phyloP scores from a whole-genome alignment of 2,329 filamentous ascomycete genomes.

The Amphichorda felina region DNA sequence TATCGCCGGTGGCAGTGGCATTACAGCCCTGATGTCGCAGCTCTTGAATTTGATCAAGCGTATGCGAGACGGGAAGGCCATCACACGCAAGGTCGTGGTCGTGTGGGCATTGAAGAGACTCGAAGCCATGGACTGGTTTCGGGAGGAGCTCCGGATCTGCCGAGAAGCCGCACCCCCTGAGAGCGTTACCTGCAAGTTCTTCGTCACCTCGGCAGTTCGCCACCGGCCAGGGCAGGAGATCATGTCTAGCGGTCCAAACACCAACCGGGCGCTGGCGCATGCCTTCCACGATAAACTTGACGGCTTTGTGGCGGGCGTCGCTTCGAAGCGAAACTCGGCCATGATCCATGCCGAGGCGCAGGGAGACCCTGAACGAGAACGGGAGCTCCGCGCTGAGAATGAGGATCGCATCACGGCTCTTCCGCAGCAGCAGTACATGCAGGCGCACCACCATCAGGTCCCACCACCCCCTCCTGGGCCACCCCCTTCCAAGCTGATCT shows the following conservation, averaged over 20 bases:
- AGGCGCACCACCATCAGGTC: conserved; percentile 21
- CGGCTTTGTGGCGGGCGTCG: conserved; percentile 76
- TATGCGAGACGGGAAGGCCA: conserved; percentile 88
- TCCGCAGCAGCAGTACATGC: conserved; percentile 54
- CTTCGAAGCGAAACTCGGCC: conserved; percentile 75
- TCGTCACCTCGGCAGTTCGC: conserved; percentile 61
- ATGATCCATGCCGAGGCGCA: conserved; percentile 72
- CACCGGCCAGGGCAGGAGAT: conserved; percentile 21
- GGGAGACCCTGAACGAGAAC: conserved; percentile 67
- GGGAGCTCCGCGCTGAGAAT: conserved; percentile 67
- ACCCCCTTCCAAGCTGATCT: conserved; percentile 10
- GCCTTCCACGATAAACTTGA: conserved; percentile 79
- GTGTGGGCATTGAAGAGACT: conserved; percentile 89
- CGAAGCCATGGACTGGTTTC: conserved; percentile 96
- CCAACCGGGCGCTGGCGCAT: conserved; percentile 52
- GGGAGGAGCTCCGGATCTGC: conserved; percentile 86
- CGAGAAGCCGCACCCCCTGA: conserved; percentile 80
- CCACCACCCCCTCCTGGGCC: conserved; percentile 12
- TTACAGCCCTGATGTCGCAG: conserved; percentile 87
- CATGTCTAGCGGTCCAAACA: conserved; percentile 10
- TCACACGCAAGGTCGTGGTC: conserved; percentile 80
- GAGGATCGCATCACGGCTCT: conserved; percentile 77
- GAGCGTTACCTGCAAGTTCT: conserved; percentile 88
- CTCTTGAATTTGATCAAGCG: conserved; percentile 89
- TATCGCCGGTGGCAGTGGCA: conserved; percentile 87